Conservation (phyloP, 169 alveolate species). For the Eimeria tenella region DNA sequence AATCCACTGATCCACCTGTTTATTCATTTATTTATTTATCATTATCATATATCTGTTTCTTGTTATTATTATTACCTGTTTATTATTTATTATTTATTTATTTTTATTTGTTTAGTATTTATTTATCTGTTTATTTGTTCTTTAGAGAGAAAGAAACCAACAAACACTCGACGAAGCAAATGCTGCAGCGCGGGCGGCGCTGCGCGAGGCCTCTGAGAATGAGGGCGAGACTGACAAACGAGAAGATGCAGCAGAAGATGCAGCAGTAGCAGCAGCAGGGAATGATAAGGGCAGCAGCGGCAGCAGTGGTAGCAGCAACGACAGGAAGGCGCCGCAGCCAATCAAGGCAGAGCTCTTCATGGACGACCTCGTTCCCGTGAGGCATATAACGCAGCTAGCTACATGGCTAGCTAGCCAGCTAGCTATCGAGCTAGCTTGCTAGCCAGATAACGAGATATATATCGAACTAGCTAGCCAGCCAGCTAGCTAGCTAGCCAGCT, state of each 20-base stretch:
- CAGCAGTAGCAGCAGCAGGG: constrained; percentile 8
- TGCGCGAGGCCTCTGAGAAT: background rate
- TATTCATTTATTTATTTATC: no score
- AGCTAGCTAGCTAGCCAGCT: no score
- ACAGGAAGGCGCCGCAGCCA: background rate
- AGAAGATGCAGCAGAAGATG: background rate
- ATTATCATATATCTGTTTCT: background rate
- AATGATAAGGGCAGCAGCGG: background rate
- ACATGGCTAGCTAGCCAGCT: no score
- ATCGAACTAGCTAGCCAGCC: no score
- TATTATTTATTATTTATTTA: no score
- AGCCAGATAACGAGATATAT: background rate
- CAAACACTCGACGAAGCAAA: constrained; percentile 41
- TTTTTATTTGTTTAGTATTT: no score
- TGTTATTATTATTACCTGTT: no score
- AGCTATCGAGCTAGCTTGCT: no score
- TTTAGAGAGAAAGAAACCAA: constrained; percentile 14
- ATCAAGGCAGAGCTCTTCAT: background rate
- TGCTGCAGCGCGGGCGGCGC: constrained; percentile 27
- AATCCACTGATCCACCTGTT: no score
- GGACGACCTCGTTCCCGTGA: background rate
- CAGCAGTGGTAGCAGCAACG: background rate
- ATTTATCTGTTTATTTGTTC: no score
- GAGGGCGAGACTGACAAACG: background rate
- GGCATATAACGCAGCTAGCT: background rate